Conservation (phyloP, 805 yeast genomes). For the Candida piceae region DNA sequence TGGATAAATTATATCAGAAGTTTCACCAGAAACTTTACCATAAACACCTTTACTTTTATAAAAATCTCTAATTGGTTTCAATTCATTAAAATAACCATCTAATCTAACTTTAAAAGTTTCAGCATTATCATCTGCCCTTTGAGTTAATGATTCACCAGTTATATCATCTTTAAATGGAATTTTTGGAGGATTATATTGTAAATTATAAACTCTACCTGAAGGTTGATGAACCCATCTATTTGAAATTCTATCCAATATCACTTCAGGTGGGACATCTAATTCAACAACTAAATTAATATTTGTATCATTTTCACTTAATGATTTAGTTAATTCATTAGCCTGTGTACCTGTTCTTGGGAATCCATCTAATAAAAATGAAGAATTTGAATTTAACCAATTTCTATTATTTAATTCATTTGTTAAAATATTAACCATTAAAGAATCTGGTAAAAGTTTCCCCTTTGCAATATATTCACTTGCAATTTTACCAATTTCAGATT, state of each 20-base stretch:
- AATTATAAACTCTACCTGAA: slow-evolving; percentile 82
- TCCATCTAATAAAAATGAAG: slow-evolving; percentile 82
- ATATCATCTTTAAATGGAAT: slow-evolving; percentile 76
- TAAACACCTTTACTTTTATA: slow-evolving; percentile 49
- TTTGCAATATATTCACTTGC: slow-evolving; percentile 52
- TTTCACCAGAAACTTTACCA: slow-evolving; percentile 60
- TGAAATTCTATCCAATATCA: slow-evolving; percentile 74
- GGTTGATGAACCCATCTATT: slow-evolving; percentile 78
- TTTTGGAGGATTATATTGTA: slow-evolving; percentile 87
- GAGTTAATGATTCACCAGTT: slow-evolving; percentile 80
- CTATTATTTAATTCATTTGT: slow-evolving; percentile 39
- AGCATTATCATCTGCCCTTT: slow-evolving; percentile 79
- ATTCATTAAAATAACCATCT: slow-evolving; percentile 50
- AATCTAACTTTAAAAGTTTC: slow-evolving; percentile 66
- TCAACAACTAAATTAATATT: slow-evolving; percentile 75
- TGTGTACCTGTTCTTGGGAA: slow-evolving; percentile 81
- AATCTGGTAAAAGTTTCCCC: slow-evolving; percentile 76
- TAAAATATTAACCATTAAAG: slow-evolving; percentile 56
- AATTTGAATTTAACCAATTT: slow-evolving; percentile 37
- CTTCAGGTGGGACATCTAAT: slow-evolving; percentile 79
- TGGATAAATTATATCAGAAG: slow-evolving; percentile 83
- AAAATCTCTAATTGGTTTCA: slow-evolving; percentile 61
- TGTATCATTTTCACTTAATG: slow-evolving; percentile 34
- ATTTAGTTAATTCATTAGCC: slow-evolving; percentile 53
- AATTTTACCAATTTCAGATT: slow-evolving; percentile 47